These are phyloP conservation scores for Suillus spraguei DNA, from an alignment of 768 basidiomycete genomes.

Conservation along the genomic window DNA sequence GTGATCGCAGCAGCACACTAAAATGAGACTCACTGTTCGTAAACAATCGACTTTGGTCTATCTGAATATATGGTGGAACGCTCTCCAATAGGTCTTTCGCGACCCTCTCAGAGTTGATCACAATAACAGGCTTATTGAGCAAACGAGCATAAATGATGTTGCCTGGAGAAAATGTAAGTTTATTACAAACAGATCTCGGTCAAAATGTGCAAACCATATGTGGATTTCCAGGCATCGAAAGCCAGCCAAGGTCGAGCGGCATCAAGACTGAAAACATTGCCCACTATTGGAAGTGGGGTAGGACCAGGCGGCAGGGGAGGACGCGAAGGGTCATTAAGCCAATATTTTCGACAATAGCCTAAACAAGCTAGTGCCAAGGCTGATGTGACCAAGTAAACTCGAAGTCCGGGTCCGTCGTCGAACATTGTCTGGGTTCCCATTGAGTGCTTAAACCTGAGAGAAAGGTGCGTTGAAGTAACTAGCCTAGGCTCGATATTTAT, in stretches of 20 bases:
- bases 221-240: slow-evolving; percentile 21
- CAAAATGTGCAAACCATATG: slow-evolving; percentile 17
- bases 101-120: slow-evolving; percentile 4
- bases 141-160: slow-evolving; percentile 24
- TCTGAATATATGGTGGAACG: slow-evolving; percentile 32
- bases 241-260: slow-evolving; percentile 21
- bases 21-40: slow-evolving; percentile 16
- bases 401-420: too few species aligned
- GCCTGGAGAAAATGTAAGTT: slow-evolving; percentile 13
- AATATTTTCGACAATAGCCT: too few species aligned
- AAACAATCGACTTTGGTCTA: slow-evolving; percentile 19
- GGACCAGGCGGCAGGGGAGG: slow-evolving; percentile 19
- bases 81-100: slow-evolving; percentile 30
- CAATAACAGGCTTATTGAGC: slow-evolving; percentile 24
- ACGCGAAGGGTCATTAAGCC: too few species aligned
- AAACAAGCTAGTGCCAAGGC: too few species aligned
- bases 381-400: too few species aligned
- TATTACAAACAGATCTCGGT: background rate
- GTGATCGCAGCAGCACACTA: background rate
- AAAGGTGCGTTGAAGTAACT: too few species aligned
- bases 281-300: slow-evolving; percentile 18
- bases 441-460: too few species aligned
- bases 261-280: slow-evolving; percentile 21
- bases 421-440: background rate
- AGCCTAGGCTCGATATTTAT: too few species aligned